Base-by-base conservation (phyloP, 2,329 filamentous ascomycete species). In the Byssoonygena ceratinophila region DNA sequence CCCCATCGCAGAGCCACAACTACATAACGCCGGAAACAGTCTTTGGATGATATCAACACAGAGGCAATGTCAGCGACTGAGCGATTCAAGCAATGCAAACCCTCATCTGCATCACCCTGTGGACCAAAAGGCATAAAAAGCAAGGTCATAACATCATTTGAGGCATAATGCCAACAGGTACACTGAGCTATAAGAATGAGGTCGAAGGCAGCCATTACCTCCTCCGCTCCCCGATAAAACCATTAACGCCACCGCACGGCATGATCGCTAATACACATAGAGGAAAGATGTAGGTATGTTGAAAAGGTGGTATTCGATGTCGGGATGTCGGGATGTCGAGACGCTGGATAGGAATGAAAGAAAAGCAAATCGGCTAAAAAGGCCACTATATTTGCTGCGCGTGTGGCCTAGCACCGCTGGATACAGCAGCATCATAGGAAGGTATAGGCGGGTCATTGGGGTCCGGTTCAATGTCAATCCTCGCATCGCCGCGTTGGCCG, bases 381-480 rank as follows among this genome's bases (percentile, higher is more conserved):
- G 41, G 9, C n/a, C 36, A 9, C 12, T 20, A 41, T 41, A 22
- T 12, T 20, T 25, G 34, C 14, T 40, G 36, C 34, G 25, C 31
- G 23, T 20, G 22, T 29, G 37, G 50, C 11, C 44, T 39, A n/a
- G 50, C 44, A 31, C 27, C 18, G 16, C 44, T 67, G 46, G 68
- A 68, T 52, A 89, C 75, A 1, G 86, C 87, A 55, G 87, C 86
- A 65, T 82, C 86, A 64, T 94, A 94, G 61, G 81, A 90, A 1
- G 87, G 87, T 57, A 92, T 89, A 0, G 87, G 86, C 22, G 86
- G 84, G 68, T 58, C 75, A 63, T 64, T 63, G 1, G 79, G 80
- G 43, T 41, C 32, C 16, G 47, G 48, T 4, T 45, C 20, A 9
- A 36, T 27, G 27, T 46, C 44, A 7, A 36, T 44, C 25, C 44